Percentiles rank a stretch among this genome's conserved stretches.
phyloP scores from a whole-genome alignment of 176 grass and related monocot species.

The Aegilops speltoides region DNA sequence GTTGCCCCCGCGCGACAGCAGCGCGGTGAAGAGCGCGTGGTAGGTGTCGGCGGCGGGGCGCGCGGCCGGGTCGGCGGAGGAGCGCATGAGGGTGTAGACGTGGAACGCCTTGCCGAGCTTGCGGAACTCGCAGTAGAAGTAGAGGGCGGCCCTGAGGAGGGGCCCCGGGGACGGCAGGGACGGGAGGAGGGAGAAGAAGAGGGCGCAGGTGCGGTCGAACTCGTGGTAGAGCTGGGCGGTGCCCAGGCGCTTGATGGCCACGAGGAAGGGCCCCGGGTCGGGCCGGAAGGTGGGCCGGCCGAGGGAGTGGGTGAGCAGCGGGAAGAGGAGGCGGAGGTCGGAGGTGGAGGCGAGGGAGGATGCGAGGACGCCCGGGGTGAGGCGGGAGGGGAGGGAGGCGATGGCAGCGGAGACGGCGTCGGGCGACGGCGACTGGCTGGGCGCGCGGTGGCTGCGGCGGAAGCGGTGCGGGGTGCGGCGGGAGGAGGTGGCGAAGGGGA shows the following conservation, averaged over 20 bases:
- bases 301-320: constrained; percentile 60
- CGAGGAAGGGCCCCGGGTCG: constrained; percentile 51
- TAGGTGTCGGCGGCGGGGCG: constrained; percentile 63
- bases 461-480: constrained; percentile 43
- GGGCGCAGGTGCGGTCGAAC: constrained; percentile 61
- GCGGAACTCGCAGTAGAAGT: constrained; percentile 78
- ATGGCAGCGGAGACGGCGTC: constrained; percentile 45
- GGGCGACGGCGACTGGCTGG: constrained; percentile 5
- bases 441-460: constrained; percentile 27
- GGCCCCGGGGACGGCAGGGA: constrained; percentile 43
- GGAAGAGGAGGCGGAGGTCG: constrained; percentile 59
- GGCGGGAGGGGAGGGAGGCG: constrained; percentile 66
- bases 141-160: constrained; percentile 56
- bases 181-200: constrained; percentile 65
- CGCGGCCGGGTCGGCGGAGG: constrained; percentile 47
- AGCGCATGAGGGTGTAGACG: constrained; percentile 84
- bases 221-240: constrained; percentile 57
- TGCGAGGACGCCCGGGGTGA: constrained; percentile 54
- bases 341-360: constrained; percentile 36
- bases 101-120: constrained; percentile 77
- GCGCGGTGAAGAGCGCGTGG: constrained; percentile 75
- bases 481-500: constrained; percentile 35
- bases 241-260: constrained; percentile 63
- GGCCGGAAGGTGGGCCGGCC: constrained; percentile 45
- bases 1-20: constrained; percentile 54